phyloP scores from a whole-genome alignment of 106 monocot species.

The Acanthochlamys bracteata region DNA sequence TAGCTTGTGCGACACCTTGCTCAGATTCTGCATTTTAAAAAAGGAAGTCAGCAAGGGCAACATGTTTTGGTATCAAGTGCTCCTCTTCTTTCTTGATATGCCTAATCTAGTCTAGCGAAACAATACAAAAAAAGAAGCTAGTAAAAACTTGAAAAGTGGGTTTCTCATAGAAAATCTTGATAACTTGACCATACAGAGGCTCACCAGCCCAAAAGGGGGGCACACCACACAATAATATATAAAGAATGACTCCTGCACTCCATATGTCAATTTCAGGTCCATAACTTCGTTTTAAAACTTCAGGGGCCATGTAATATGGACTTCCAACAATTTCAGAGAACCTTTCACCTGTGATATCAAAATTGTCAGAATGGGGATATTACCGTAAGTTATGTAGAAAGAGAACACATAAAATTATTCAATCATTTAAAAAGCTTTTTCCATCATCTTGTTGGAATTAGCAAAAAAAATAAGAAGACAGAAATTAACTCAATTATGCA shows the following conservation, averaged over 20 bases:
- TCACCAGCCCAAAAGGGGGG: slow-evolving; percentile 88
- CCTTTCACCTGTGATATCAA: slow-evolving; percentile 36
- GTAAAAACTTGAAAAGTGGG: no score
- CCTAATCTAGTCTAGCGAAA: not conserved
- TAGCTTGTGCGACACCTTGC: slow-evolving; percentile 98
- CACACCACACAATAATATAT: slow-evolving; percentile 70
- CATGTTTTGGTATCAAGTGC: no score
- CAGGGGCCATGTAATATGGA: slow-evolving; percentile 84
- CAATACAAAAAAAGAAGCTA: not conserved
- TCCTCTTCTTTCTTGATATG: not conserved
- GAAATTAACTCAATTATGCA: no score
- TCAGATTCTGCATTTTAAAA: slow-evolving; percentile 71
- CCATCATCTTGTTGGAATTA: no score
- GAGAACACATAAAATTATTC: not conserved
- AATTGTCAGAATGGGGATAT: not conserved
- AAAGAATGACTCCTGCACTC: slow-evolving; percentile 86
- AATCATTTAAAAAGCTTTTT: not conserved
- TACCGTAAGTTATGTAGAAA: not conserved
- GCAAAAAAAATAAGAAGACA: no score
- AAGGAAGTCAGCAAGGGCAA: not conserved
- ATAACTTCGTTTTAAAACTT: slow-evolving; percentile 76
- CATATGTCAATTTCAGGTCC: slow-evolving; percentile 83
- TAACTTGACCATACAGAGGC: not conserved
- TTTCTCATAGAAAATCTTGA: not conserved
- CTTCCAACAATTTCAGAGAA: slow-evolving; percentile 87